Conservation (phyloP, 345 rosid species). For the Heritiera littoralis region DNA sequence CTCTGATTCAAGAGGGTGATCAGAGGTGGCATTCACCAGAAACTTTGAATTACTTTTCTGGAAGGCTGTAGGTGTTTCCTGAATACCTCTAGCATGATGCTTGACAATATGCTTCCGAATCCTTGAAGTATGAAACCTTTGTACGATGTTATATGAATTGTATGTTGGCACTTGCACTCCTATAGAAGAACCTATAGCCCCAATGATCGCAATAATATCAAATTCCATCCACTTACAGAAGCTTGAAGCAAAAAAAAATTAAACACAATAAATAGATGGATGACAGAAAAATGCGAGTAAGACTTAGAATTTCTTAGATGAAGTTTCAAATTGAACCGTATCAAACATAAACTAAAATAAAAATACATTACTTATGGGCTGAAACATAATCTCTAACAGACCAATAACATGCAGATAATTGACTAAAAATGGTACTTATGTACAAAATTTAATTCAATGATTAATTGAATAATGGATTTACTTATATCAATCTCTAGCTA, state of each 20-base stretch:
- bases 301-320: background rate
- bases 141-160: conserved; percentile 35
- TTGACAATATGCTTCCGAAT: conserved; percentile 32
- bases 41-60: conserved; percentile 34
- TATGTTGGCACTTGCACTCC: conserved; percentile 35
- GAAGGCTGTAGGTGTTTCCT: conserved; percentile 24
- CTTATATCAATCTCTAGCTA: too few relatives aligned
- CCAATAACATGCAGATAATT: background rate
- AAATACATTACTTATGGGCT: background rate
- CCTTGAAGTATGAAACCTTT: conserved; percentile 26
- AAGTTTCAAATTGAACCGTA: background rate
- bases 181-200: conserved; percentile 32
- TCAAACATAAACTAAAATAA: background rate
- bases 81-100: conserved; percentile 30
- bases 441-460: too few relatives aligned
- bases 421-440: too few relatives aligned
- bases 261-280: background rate
- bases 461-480: background rate
- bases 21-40: conserved; percentile 55
- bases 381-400: background rate
- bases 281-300: background rate
- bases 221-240: background rate
- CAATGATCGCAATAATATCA: background rate
- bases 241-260: background rate
- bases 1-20: conserved; percentile 54